Base-by-base conservation (phyloP, 257 asterid genomes). In the Gentiana dahurica region DNA sequence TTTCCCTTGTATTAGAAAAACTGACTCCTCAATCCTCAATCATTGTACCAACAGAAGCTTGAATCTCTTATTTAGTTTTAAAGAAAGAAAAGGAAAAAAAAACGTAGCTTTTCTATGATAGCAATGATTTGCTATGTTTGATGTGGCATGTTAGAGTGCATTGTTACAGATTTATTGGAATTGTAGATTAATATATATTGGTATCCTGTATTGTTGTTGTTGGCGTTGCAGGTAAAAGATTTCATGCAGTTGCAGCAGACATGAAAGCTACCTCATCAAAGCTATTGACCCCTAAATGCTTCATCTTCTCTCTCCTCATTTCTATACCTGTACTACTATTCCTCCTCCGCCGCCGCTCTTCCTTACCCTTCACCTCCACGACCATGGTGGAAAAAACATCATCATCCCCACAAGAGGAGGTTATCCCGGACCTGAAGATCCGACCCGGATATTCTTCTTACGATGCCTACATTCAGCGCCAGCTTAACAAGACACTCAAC, bases 401-500 rank as follows among this genome's bases (percentile, higher is more conserved):
- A 15, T 49, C 67, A 1, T 1, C 51, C 34, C 1, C 69, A 13
- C 6, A 35, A 37, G 50, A 41, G 3, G 12, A 63, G 41, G 15
- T 10, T 3, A 6, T 41, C 1, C 34, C 83, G 32, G 98, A 68
- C 53, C 83, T 90, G 43, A 75, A 70, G 77, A 87, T 90, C 73
- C 87, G 98, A n/a, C 83, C 91, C 67, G 96, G 96, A 0, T 90
- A 84, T 75, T 2, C 76, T 48, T 66, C 96, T 71, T 90, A 90
- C 79, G 95, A 90, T 3, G 47, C 72, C n/a, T 90, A 87, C 75
- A 79, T 91, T 67, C 69, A 87, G 24, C 83, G 76, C 53, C 96
- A 91, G 67, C 88, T 91, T 54, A 83, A 91, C 82, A 91, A 91
- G 75, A 91, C 96, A 57, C 95, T 91, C 57, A 82, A 87, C 60